phyloP scores from a whole-genome alignment of 306 rosid species.

The Quercus wislizeni region DNA sequence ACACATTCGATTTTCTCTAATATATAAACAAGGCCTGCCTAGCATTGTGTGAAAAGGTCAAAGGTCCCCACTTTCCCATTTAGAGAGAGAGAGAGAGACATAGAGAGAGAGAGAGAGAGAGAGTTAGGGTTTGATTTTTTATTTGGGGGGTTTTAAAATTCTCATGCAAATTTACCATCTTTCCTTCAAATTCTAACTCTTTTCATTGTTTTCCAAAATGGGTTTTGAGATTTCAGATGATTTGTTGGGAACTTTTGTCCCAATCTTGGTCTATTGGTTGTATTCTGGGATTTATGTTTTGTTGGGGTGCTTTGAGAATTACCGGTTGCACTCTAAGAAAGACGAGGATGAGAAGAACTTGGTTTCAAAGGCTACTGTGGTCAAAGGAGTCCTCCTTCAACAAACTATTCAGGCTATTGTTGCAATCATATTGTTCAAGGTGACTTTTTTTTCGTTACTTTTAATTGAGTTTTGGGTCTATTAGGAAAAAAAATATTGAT shows the following conservation, averaged over 20 bases:
- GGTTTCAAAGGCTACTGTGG: slow-evolving; percentile 73
- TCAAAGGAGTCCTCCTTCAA: slow-evolving; percentile 87
- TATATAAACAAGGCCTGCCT: not conserved
- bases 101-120: no score
- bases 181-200: slow-evolving; percentile 20
- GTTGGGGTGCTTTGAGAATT: slow-evolving; percentile 65
- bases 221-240: slow-evolving; percentile 82
- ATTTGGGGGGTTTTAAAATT: not conserved
- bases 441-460: slow-evolving; percentile 18
- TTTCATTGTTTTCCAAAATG: slow-evolving; percentile 31
- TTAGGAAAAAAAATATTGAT: not conserved
- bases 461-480: not conserved
- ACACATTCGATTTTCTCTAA: no score
- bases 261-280: slow-evolving; percentile 75
- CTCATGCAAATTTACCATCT: slow-evolving; percentile 24
- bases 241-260: slow-evolving; percentile 79
- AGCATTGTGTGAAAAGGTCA: not conserved
- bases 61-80: not conserved
- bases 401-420: slow-evolving; percentile 82
- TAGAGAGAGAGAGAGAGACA: no score
- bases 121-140: not conserved
- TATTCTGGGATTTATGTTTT: slow-evolving; percentile 77
- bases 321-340: slow-evolving; percentile 69
- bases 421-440: slow-evolving; percentile 76
- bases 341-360: slow-evolving; percentile 93